Evolutionary conservation across 2,329 filamentous ascomycete species (phyloP), one percentile per base, ranked within the genome.

Genomic region (Exutisphaerella laricina): DNA sequence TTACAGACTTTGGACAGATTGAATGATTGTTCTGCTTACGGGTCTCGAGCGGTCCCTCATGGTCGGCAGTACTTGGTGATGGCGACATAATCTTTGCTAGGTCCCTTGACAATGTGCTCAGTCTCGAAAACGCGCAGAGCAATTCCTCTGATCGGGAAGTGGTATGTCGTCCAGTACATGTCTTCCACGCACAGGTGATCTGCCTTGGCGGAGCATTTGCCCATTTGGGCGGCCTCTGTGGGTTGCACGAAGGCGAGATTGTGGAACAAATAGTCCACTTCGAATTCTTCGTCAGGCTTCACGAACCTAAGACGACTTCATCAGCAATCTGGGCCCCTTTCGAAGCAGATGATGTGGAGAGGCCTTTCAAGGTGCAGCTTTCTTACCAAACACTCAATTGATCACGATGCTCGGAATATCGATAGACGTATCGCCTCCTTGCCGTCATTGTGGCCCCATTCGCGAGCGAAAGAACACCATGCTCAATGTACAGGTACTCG

Each of bases 261-360:
- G 55, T 88, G 84, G 62, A 88, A 89, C 14, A 88, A 66, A 52
- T 86, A 84, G 56, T 87, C 84, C 0, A 80, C 80, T 10, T 72
- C 72, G 41, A 70, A 69, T 12, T 71, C 64, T 47, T 85, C 80
- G 12, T 83, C 77, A 5, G 57, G 55, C 50, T 80, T 79, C 28
- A 79, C 79, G 54, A 88, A 88, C n/a, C n/a, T n/a, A n/a, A n/a
- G n/a, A n/a, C n/a, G n/a, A n/a, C n/a, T n/a, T n/a, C n/a, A n/a
- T n/a, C n/a, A n/a, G n/a, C n/a, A n/a, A n/a, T n/a, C n/a, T n/a
- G n/a, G n/a, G n/a, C n/a, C n/a, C n/a, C n/a, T n/a, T n/a, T n/a
- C n/a, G n/a, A n/a, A n/a, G n/a, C n/a, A n/a, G n/a, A n/a, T n/a
- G n/a, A n/a, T n/a, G n/a, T n/a, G n/a, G n/a, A n/a, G n/a, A n/a